A percentile compares a stretch with the other conserved stretches of the same genome.
Conservation (phyloP, 164 flowering plant species). For the Chloranthus sessilifolius region DNA sequence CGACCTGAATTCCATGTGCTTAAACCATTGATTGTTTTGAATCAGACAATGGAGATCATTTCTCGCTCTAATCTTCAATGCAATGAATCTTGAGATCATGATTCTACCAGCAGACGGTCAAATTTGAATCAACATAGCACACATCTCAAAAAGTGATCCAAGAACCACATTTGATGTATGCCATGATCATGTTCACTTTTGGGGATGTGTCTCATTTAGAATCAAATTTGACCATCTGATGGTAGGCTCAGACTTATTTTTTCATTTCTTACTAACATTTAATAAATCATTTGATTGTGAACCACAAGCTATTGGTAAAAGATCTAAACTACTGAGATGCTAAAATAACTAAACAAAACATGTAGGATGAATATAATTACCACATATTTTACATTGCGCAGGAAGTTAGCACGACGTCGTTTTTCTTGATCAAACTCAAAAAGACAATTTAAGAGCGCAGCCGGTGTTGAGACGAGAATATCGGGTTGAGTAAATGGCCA, state of each 20-base stretch:
- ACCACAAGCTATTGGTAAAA: not conserved
- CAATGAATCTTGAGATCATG: not conserved
- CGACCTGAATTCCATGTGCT: not conserved
- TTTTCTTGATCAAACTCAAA: constrained; percentile 58
- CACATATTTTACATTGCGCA: constrained; percentile 77
- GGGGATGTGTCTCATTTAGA: not conserved
- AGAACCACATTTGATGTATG: not conserved
- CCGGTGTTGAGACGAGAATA: constrained; percentile 89
- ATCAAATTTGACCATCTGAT: not conserved
- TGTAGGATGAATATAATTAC: too few species aligned
- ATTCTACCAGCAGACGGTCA: not conserved
- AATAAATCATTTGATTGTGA: not conserved
- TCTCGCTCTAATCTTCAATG: too few species aligned
- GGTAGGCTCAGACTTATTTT: too few species aligned
- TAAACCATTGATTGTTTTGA: too few species aligned
- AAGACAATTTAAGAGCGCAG: constrained; percentile 78
- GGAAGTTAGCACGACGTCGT: constrained; percentile 46
- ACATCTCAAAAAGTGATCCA: not conserved
- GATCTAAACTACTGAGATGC: too few species aligned
- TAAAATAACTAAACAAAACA: too few species aligned
- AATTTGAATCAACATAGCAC: not conserved
- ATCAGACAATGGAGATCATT: too few species aligned
- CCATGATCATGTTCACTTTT: not conserved
- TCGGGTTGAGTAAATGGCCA: constrained; percentile 76
- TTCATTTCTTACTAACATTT: not conserved